Conservation (phyloP, 1,284 basidiomycete genomes). For the Fomes fomentarius region DNA sequence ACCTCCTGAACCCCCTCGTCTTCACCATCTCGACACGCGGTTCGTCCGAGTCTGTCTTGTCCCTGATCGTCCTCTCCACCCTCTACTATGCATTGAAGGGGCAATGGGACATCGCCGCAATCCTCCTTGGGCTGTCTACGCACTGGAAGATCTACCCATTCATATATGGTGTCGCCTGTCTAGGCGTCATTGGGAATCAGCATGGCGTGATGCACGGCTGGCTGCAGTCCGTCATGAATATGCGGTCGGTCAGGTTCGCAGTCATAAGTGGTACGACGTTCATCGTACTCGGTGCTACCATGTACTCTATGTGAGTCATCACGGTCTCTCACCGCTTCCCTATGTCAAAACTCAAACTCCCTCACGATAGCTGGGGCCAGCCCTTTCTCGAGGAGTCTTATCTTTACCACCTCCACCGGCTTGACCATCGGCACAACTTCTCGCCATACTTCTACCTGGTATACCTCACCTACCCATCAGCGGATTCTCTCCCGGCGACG, state of each 20-base stretch:
- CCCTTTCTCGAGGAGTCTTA: conserved; percentile 93
- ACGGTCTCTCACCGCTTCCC: not conserved
- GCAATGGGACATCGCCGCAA: conserved; percentile 64
- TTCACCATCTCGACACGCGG: conserved; percentile 97
- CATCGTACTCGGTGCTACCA: conserved; percentile 58
- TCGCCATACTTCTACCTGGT: conserved; percentile 96
- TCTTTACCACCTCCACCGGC: conserved; percentile 88
- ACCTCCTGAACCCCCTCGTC: conserved; percentile 92
- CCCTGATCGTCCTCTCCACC: conserved; percentile 78
- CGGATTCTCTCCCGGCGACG: conserved; percentile 32
- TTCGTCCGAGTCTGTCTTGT: conserved; percentile 90
- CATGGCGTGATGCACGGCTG: conserved; percentile 26
- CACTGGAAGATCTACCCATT: conserved; percentile 97
- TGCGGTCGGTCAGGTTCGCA: conserved; percentile 68
- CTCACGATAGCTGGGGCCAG: conserved; percentile 79
- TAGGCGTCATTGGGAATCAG: conserved; percentile 61
- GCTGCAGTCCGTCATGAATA: conserved; percentile 51
- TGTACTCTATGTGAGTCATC: conserved; percentile 81
- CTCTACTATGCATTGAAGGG: conserved; percentile 61
- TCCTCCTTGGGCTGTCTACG: conserved; percentile 77
- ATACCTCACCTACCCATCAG: conserved; percentile 74
- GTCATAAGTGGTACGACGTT: conserved; percentile 74
- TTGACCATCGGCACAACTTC: conserved; percentile 98
- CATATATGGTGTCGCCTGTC: conserved; percentile 83
- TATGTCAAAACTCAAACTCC: conserved; percentile 2